Base-by-base conservation (phyloP, 495 filamentous ascomycete species). In the Copromyces sp. region DNA sequence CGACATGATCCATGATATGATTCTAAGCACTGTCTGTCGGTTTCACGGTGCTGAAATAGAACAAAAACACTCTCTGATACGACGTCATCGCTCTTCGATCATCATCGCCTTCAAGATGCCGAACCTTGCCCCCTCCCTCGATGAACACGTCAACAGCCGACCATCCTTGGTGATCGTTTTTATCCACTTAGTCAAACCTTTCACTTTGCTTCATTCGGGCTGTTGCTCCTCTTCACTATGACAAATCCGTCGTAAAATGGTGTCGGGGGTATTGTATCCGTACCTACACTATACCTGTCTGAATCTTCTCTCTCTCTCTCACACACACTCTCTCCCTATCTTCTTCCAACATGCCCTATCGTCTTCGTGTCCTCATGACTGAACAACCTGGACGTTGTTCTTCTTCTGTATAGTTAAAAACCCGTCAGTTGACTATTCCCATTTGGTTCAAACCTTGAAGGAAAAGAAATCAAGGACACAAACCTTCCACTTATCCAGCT, bases 401-500 rank as follows among this genome's bases (percentile, higher is more conserved):
- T 98, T 98, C 81, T 97, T 97, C 95, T 98, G 79, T 78, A 78
- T 9, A 71, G 70, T 70, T 75, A 70, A 77, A 53, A 81, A 81
- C 74, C 72, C 39, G 53, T 69, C 41, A 29, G 68, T 38, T 32
- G 29, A 42, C 32, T 14, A 44, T 65, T 69, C 20, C 35, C 9
- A 41, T 20, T 24, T 24, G 24, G 37, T 38, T 20, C 53, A 37
- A 35, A 24, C 14, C 53, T 7, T 6, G 16, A 32, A 5, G 24
- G 8, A 9, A 12, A 41, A 71, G 16, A 9, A 12, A 41, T 61
- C 2, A 45, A 45, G 42, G 17, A 20, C 5, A 80, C 89, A 47
- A 83, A 97, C 95, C 93, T 99, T 99, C 95, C 95, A 99, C 81
- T 89, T 94, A 79, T 99, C 95, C 86, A 99, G 89, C 79, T 99